A percentile compares a stretch with the other conserved stretches of the same genome.
phyloP scores from a whole-genome alignment of 2,329 filamentous ascomycete species.

The Ilyonectria mors-panacis region DNA sequence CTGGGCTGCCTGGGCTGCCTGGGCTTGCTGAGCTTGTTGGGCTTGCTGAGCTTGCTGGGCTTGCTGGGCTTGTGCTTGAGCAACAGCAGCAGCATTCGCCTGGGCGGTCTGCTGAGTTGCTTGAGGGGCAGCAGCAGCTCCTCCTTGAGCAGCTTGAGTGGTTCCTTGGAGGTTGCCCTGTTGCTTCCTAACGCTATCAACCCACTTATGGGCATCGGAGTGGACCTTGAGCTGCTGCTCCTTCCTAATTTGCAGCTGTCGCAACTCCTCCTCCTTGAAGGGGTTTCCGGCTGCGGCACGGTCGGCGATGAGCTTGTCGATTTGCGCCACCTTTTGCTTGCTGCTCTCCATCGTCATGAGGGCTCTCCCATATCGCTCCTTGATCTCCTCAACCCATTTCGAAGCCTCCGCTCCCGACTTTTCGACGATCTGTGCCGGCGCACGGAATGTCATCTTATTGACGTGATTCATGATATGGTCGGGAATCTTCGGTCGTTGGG shows the following conservation, averaged over 20 bases:
- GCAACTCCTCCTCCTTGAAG: constrained; percentile 63
- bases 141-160: constrained; percentile 45
- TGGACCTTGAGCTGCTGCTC: constrained; percentile 62
- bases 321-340: constrained; percentile 56
- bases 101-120: constrained; percentile 35
- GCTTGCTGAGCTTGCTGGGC: constrained; percentile 29
- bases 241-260: constrained; percentile 60
- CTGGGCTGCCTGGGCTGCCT: constrained; percentile 38
- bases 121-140: constrained; percentile 46
- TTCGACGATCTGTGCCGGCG: constrained; percentile 59
- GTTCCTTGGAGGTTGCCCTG: constrained; percentile 55
- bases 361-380: constrained; percentile 63
- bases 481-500: constrained; percentile 55
- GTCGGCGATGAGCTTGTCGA: constrained; percentile 61
- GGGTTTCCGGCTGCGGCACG: constrained; percentile 60
- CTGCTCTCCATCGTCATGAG: constrained; percentile 65
- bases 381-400: constrained; percentile 66
- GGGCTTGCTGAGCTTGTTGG: constrained; percentile 37
- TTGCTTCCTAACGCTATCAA: constrained; percentile 63
- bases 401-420: constrained; percentile 60
- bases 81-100: constrained; percentile 26
- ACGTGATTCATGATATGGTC: constrained; percentile 64
- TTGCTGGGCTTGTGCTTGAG: constrained; percentile 31
- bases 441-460: constrained; percentile 62
- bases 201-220: constrained; percentile 63